These are phyloP conservation scores for Tephrocybe sp. DNA, from an alignment of 768 basidiomycete genomes.

Conservation along the genomic window DNA sequence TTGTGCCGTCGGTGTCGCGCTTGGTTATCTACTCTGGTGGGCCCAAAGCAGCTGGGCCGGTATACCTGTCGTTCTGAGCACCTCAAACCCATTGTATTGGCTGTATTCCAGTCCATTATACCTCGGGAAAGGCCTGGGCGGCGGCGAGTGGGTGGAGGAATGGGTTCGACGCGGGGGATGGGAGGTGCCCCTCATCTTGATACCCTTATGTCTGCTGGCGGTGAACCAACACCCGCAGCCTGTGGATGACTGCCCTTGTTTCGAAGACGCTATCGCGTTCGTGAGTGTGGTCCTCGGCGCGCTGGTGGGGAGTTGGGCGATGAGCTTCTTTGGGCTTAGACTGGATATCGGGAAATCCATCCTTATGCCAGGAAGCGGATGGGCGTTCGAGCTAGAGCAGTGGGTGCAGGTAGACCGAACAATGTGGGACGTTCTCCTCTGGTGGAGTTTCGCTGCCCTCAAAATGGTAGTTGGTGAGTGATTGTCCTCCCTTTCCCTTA, in stretches of 20 bases:
- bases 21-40: conserved; percentile 76
- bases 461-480: conserved; percentile 47
- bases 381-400: conserved; percentile 29
- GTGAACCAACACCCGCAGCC: conserved; percentile 94
- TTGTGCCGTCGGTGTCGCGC: conserved; percentile 57
- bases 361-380: conserved; percentile 63
- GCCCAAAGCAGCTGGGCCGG: conserved; percentile 45
- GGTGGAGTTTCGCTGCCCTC: conserved; percentile 45
- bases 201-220: conserved; percentile 65
- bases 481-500: background rate
- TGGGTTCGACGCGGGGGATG: conserved; percentile 40
- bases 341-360: conserved; percentile 21
- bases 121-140: conserved; percentile 38
- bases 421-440: conserved; percentile 39
- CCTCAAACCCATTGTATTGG: conserved; percentile 29
- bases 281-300: conserved; percentile 82
- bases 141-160: conserved; percentile 31
- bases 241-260: conserved; percentile 96
- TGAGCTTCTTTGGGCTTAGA: conserved; percentile 41
- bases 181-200: conserved; percentile 60
- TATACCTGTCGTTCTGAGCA: conserved; percentile 31
- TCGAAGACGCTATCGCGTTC: conserved; percentile 95
- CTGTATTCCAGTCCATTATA: conserved; percentile 32
- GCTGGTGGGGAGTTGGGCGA: conserved; percentile 67
- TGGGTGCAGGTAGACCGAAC: conserved; percentile 38